Percentiles rank a stretch among this genome's conserved stretches.
Evolutionary conservation across 257 asterid genomes (phyloP).

Genomic region (Mentha longifolia): DNA sequence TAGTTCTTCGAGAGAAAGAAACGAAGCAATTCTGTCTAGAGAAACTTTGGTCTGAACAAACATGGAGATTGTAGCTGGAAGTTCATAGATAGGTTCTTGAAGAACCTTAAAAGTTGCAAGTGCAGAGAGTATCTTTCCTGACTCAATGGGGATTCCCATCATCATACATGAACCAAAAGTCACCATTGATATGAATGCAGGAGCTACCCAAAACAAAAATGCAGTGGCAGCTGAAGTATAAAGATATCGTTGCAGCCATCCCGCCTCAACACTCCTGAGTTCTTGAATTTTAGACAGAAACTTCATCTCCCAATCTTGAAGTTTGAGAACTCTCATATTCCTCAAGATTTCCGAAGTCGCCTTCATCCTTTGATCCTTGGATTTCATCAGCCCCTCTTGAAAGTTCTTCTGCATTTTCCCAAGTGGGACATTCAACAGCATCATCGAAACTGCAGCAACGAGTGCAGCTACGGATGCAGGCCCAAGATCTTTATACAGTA

Average conservation of each 20-base stretch:
- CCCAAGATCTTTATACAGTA: constrained; percentile 77
- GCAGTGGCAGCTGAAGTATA: constrained; percentile 55
- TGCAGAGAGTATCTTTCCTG: constrained; percentile 85
- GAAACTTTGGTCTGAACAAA: constrained; percentile 90
- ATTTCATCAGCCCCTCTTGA: constrained; percentile 73
- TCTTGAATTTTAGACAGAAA: constrained; percentile 64
- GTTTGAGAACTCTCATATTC: constrained; percentile 91
- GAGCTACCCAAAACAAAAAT: constrained; percentile 77
- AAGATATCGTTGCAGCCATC: constrained; percentile 69
- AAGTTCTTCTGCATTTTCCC: constrained; percentile 64
- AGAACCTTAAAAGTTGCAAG: constrained; percentile 88
- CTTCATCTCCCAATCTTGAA: constrained; percentile 94
- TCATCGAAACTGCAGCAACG: constrained; percentile 58
- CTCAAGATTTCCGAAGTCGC: constrained; percentile 84
- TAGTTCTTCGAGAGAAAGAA: constrained; percentile 80
- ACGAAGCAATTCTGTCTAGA: constrained; percentile 77
- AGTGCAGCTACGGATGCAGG: constrained; percentile 71
- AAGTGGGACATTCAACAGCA: constrained; percentile 72
- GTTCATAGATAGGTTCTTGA: constrained; percentile 77
- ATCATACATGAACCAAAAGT: constrained; percentile 78
- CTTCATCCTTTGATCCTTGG: constrained; percentile 87
- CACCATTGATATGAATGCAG: constrained; percentile 67
- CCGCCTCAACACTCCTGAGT: constrained; percentile 63
- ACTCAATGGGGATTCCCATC: constrained; percentile 79
- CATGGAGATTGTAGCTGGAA: constrained; percentile 82